These are phyloP conservation scores for Mariannaea elegans DNA, from an alignment of 2,329 filamentous ascomycete genomes.

Conservation along the genomic window DNA sequence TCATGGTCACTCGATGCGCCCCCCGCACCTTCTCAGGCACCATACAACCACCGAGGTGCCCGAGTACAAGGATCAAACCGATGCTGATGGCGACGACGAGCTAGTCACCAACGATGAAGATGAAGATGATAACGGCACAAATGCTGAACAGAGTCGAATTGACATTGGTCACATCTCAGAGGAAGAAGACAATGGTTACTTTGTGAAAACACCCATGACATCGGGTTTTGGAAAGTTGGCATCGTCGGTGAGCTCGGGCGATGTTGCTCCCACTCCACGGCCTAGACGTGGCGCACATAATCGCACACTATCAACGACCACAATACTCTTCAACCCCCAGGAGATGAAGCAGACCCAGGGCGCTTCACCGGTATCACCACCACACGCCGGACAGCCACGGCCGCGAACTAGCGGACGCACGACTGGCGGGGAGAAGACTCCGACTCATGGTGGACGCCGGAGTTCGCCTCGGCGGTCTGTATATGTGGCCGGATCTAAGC, in stretches of 20 bases:
- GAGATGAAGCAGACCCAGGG: conserved; percentile 49
- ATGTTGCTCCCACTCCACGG: conserved; percentile 45
- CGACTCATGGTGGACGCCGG: conserved; percentile 46
- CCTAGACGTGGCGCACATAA: conserved; percentile 62
- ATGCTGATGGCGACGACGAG: conserved; percentile 91
- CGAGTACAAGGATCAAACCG: conserved; percentile 70
- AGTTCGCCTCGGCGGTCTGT: conserved; percentile 57
- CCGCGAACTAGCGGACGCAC: conserved; percentile 49
- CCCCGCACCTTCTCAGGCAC: conserved; percentile 48
- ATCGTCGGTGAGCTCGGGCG: conserved; percentile 46
- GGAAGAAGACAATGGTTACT: conserved; percentile 61
- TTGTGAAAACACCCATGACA: conserved; percentile 58
- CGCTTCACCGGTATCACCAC: conserved; percentile 56
- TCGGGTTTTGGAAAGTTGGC: conserved; percentile 50
- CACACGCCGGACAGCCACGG: conserved; percentile 42
- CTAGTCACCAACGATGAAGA: conserved; percentile 83
- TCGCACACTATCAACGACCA: conserved; percentile 82
- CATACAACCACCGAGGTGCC: conserved; percentile 45
- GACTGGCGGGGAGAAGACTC: conserved; percentile 47
- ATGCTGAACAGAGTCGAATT: conserved; percentile 48
- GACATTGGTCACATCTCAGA: conserved; percentile 42
- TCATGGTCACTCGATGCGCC: conserved; percentile 50
- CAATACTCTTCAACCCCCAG: conserved; percentile 83
- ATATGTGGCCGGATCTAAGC: conserved; percentile 57
- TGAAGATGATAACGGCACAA: conserved; percentile 62